Base-by-base conservation (phyloP, 2,329 filamentous ascomycete genomes). In the Aspergillus brunneoviolaceus region DNA sequence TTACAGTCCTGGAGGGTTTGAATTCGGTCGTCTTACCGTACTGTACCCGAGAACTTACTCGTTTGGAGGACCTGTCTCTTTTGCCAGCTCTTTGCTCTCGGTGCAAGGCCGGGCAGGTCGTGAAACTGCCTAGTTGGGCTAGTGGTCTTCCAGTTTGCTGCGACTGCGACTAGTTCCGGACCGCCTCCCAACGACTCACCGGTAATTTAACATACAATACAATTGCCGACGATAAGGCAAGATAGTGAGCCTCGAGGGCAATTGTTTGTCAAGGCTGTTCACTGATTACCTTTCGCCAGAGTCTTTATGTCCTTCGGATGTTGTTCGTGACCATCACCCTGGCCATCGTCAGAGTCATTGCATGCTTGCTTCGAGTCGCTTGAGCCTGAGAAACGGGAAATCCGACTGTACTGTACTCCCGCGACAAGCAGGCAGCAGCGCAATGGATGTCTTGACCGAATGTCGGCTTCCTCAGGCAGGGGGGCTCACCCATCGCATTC, bases 181-280 rank as follows among this genome's bases (percentile, higher is more conserved):
- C 42, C 53, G 27, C 39, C 25, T 21, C 31, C 31, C 31, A 29
- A 33, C 45, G n/a, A 55, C 53, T 55, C 53, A 55, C 53, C 53
- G 53, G 53, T 55, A 55, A 55, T 49, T 35, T 55, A 31, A 48
- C 48, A 29, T 55, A 47, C 53, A 33, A 27, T 55, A 49, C 53
- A 55, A 49, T 27, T 55, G 53, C 53, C 53, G 53, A 35, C 19
- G 42, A 55, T 33, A 48, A 35, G 33, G 33, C 10, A 35, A 12
- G 33, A 35, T 12, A 35, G 33, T 35, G 5, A 35, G 33, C 33
- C 14, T 6, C 11, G 14, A 16, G 33, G 14, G 33, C 33, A 35
- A 19, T 45, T 19, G 39, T 7, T 45, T 6, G 39, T n/a, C 39
- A 19, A n/a, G 14, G 16, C 16, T 45, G 39, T 45, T 19, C 5